Evolutionary conservation across 129 eudicot species (phyloP), one percentile per base, ranked within the genome.

Genomic region (Flaveria linearis): DNA sequence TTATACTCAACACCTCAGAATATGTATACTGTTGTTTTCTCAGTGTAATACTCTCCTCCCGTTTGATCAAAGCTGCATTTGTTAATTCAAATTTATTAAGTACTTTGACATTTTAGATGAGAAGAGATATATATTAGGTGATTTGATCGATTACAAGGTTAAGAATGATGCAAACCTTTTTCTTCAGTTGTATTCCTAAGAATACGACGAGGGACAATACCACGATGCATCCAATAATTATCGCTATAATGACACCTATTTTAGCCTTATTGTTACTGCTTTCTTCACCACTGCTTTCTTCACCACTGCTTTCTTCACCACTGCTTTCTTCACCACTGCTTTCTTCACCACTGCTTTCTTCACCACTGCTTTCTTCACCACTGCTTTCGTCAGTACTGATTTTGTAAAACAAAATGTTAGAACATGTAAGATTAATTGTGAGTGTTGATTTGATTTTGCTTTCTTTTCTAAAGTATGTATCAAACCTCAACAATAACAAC

Each of bases 181-280:
- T 7, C 16, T 1, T 69, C 18, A 16, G 63, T 56, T 8, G 41
- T 56, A 25, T 73, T 4, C 64, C 42, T 9, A 61, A 15, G 78
- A 76, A 77, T 15, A 69, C 5, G 62, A 46, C 12, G 39, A 43
- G 60, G 63, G 36, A 16, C 63, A 84, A 46, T 43, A 76, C 14
- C 52, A 76, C 10, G 6, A 71, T 46, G 42, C 81, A 6, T 20
- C 68, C 47, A 55, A 47, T 75, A 73, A 75, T 70, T n/a, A 73
- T n/a, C 62, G 73, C 71, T 30, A 73, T 43, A 64, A 74, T 28
- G 2, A 43, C 53, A 11, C 43, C 6, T 52, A 57, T 75, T 28
- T 7, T 62, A 25, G 65, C 57, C 79, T 81, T 76, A 56, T 75
- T 74, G 36, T 46, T 69, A 63, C 58, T 78, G 23, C 85, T 70